Percentiles rank a stretch among this genome's conserved stretches.
Conservation (phyloP, 2,329 filamentous ascomycete species). For the Aspergillus proliferans region DNA sequence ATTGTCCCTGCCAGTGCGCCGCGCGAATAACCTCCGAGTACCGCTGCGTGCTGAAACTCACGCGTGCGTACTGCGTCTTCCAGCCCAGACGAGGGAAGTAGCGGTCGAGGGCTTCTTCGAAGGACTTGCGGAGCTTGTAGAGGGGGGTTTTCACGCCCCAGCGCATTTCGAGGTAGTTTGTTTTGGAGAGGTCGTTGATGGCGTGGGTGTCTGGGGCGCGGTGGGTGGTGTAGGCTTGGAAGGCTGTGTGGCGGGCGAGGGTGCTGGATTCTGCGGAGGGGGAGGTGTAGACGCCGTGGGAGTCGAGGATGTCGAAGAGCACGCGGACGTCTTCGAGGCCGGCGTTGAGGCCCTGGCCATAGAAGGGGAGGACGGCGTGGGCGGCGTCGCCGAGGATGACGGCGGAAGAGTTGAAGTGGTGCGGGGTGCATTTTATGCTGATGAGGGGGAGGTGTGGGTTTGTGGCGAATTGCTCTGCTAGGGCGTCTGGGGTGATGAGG, state of each 20-base stretch:
- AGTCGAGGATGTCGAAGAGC: constrained; percentile 75
- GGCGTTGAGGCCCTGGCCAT: constrained; percentile 96
- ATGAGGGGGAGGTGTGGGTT: constrained; percentile 93
- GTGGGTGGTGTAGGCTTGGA: constrained; percentile 67
- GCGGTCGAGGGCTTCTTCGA: constrained; percentile 77
- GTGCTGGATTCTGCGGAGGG: constrained; percentile 17
- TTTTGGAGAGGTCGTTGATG: constrained; percentile 84
- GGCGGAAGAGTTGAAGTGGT: constrained; percentile 69
- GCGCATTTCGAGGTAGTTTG: constrained; percentile 94
- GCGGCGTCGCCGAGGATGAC: constrained; percentile 91
- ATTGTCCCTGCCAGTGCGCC: constrained; percentile 62
- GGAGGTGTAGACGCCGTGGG: constrained; percentile 45
- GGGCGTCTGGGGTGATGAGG: constrained; percentile 54
- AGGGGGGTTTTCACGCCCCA: constrained; percentile 69
- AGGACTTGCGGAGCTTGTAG: constrained; percentile 73
- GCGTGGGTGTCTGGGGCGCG: constrained; percentile 74
- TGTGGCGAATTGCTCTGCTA: constrained; percentile 66
- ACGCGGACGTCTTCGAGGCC: constrained; percentile 90
- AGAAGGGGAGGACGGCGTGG: constrained; percentile 97
- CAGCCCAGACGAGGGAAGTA: constrained; percentile 74
- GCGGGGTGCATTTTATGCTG: constrained; percentile 84
- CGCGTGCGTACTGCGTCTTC: constrained; percentile 84
- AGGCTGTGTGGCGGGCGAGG: constrained; percentile 40
- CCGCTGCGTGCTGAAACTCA: constrained; percentile 88
- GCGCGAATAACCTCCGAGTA: constrained; percentile 75